Base-by-base conservation (phyloP, 192 early-diverging fungal species). In the Dissophora ornata region DNA sequence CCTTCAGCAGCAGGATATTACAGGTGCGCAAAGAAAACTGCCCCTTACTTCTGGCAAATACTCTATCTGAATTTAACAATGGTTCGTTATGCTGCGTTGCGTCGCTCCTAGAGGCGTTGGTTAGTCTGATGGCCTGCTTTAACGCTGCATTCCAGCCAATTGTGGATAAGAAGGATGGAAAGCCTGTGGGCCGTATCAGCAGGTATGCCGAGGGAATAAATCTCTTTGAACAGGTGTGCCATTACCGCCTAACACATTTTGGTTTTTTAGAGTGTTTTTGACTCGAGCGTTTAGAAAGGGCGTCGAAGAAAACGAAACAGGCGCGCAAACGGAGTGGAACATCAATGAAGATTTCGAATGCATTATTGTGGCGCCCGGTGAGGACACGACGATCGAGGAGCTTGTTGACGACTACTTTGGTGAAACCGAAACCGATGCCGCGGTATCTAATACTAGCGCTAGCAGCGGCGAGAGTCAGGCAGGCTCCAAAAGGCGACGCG, bases 1-100 rank as follows among this genome's bases (percentile, higher is more conserved):
- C 9, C 57, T 58, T 33, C 51, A 83, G 28, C 91, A 92, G 62
- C 92, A 94, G 54, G 92, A 94, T 71, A 88, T 94, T 0, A 87
- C 88, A 25, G 85, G 85, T 85, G 70, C 32, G 18, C 47, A 5
- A n/a, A n/a, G n/a, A n/a, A n/a, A n/a, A n/a, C n/a, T n/a, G n/a
- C n/a, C n/a, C n/a, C n/a, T n/a, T n/a, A n/a, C n/a, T n/a, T n/a
- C n/a, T n/a, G n/a, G n/a, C n/a, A n/a, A n/a, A n/a, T n/a, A n/a
- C n/a, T n/a, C n/a, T n/a, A n/a, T n/a, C n/a, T n/a, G n/a, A 38
- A 38, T 13, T 38, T 38, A 46, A 48, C 16, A n/a, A n/a, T n/a
- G n/a, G n/a, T n/a, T n/a, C n/a, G n/a, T n/a, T n/a, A n/a, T n/a
- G n/a, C n/a, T n/a, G 33, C 24, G 1, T 21, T 38, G 16, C 21